Percentiles rank a stretch among this genome's conserved stretches.
phyloP scores from a whole-genome alignment of 495 filamentous ascomycete species.

The Aspergillus diversus region DNA sequence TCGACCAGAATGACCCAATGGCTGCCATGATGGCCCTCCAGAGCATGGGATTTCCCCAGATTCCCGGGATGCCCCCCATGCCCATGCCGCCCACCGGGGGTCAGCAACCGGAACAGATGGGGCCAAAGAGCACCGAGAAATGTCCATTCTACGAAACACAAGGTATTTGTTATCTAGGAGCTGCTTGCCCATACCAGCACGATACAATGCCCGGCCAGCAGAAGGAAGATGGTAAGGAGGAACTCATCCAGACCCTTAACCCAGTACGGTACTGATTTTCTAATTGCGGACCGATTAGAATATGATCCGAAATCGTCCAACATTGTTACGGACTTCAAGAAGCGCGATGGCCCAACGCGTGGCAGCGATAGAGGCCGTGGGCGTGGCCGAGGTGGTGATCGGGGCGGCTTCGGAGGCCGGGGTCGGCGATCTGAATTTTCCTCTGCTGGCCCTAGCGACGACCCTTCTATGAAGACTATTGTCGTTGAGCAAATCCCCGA shows the following conservation, averaged over 20 bases:
- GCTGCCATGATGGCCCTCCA: constrained; percentile 73
- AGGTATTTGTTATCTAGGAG: constrained; percentile 80
- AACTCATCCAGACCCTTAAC: not conserved
- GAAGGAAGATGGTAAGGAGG: constrained; percentile 52
- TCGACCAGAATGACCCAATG: constrained; percentile 70
- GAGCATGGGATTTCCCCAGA: constrained; percentile 63
- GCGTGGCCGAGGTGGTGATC: constrained; percentile 52
- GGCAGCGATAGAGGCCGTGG: constrained; percentile 47
- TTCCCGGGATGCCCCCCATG: constrained; percentile 57
- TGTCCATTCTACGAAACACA: constrained; percentile 89
- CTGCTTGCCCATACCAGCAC: constrained; percentile 82
- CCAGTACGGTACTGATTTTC: constrained; percentile 1
- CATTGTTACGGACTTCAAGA: constrained; percentile 43
- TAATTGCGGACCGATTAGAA: constrained; percentile 54
- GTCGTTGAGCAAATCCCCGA: constrained; percentile 94
- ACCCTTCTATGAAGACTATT: constrained; percentile 75
- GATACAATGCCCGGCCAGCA: constrained; percentile 61
- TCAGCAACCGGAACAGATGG: constrained; percentile 39
- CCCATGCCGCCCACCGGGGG: constrained; percentile 40
- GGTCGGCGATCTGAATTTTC: constrained; percentile 72
- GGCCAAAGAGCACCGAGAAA: constrained; percentile 52
- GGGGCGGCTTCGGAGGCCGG: constrained; percentile 49
- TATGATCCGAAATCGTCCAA: constrained; percentile 80
- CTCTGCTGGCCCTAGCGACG: constrained; percentile 70
- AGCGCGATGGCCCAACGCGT: constrained; percentile 30